phyloP scores from a whole-genome alignment of 2,329 filamentous ascomycete genomes.

The Tolypocladium capitatum region DNA sequence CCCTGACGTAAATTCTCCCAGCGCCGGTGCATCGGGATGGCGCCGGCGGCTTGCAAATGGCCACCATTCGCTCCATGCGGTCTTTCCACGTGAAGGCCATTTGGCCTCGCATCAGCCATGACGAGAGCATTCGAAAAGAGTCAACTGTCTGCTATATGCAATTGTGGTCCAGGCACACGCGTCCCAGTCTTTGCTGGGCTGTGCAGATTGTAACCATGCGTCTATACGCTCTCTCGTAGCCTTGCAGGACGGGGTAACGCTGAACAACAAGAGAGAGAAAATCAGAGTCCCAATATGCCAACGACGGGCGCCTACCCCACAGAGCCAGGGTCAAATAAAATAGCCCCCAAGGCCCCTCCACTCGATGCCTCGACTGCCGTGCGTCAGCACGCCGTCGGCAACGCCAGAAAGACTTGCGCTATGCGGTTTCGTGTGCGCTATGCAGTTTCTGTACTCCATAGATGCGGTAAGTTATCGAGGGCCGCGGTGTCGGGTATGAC shows the following conservation, averaged over 20 bases:
- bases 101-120: neutral
- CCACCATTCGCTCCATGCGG: neutral
- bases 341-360: neutral
- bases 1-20: neutral
- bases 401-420: neutral
- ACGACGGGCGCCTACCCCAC: neutral
- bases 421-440: slow-evolving; percentile 3
- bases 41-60: no score
- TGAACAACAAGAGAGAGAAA: neutral
- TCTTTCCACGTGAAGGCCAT: neutral
- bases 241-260: neutral
- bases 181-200: neutral
- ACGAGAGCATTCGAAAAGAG: neutral
- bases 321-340: neutral
- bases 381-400: neutral
- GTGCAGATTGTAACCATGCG: neutral
- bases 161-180: neutral
- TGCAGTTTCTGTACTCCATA: neutral
- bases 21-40: neutral
- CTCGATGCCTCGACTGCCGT: neutral
- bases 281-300: neutral
- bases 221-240: neutral
- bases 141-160: neutral
- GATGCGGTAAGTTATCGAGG: neutral
- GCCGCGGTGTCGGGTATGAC: no score